Evolutionary conservation across 2,329 filamentous ascomycete genomes (phyloP).

Genomic region (Lithohypha guttulata): DNA sequence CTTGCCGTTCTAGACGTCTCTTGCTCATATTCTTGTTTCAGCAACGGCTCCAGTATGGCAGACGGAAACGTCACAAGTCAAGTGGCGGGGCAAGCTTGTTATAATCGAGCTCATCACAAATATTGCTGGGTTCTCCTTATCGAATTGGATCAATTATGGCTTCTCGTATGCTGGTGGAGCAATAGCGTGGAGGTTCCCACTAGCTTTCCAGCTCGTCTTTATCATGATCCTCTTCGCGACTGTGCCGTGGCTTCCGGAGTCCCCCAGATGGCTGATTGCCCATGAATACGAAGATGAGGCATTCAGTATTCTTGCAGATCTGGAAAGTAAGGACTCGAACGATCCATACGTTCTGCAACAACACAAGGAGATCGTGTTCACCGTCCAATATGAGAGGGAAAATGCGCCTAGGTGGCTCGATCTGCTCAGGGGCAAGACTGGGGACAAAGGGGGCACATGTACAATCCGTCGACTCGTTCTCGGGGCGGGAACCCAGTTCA

Average conservation of each 20-base stretch:
- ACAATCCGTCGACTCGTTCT: slow-evolving; percentile 42
- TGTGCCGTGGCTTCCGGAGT: slow-evolving; percentile 39
- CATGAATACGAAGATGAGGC: slow-evolving; percentile 37
- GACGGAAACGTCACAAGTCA: slow-evolving; percentile 38
- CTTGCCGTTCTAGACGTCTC: too few species aligned
- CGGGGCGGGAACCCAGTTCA: slow-evolving; percentile 44
- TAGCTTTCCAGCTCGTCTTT: slow-evolving; percentile 42
- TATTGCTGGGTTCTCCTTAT: slow-evolving; percentile 39
- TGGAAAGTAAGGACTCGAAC: slow-evolving; percentile 35
- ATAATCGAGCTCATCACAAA: slow-evolving; percentile 42
- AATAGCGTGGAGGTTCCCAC: slow-evolving; percentile 36
- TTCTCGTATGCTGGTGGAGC: slow-evolving; percentile 36
- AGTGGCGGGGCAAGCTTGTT: slow-evolving; percentile 37
- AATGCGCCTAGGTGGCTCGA: slow-evolving; percentile 42
- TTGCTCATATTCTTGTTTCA: too few species aligned
- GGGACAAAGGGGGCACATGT: slow-evolving; percentile 35
- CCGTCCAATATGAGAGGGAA: slow-evolving; percentile 39
- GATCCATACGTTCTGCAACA: slow-evolving; percentile 38
- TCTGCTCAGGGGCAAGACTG: slow-evolving; percentile 38
- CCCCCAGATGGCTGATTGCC: slow-evolving; percentile 37
- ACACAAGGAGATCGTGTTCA: slow-evolving; percentile 38
- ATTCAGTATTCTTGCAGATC: slow-evolving; percentile 38
- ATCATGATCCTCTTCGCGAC: slow-evolving; percentile 37
- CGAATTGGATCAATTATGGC: slow-evolving; percentile 44
- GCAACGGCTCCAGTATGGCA: slow-evolving; percentile 42